Evolutionary conservation across 495 filamentous ascomycete species (phyloP), one percentile per base, ranked within the genome.

Genomic region (Lasiosphaeria miniovina): DNA sequence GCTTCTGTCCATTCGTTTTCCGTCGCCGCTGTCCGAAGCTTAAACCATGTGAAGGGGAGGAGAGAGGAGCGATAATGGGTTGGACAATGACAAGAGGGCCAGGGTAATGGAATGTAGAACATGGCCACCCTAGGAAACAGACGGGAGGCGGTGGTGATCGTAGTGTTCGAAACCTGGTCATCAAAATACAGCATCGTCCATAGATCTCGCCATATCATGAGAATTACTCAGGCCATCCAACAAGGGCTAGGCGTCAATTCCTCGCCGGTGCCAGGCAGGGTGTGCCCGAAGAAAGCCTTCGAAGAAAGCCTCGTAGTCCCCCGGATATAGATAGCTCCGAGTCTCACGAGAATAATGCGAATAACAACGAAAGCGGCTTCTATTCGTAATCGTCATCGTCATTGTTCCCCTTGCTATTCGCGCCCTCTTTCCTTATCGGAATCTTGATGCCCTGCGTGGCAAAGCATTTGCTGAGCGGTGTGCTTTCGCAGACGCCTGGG

Each of bases 371-470:
- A 43, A 3, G n/a, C 61, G 49, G 35, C 54, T 64, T 59, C 10
- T 55, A 55, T 8, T 68, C 65, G 14, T 75, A 75, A 32, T 84
- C 81, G 32, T 85, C 87, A 46, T 88, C 84, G n/a, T 85, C 86
- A 35, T 86, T 84, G 17, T 83, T 84, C 53, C 83, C 78, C 51
- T 86, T 83, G 53, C 79, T 83, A 60, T 88, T 85, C 14, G 84
- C 78, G 3, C 88, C 88, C 64, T 96, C 92, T 74, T 96, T 96
- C 8, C 92, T 79, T 48, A 96, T 96, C 0, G 92, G 92, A 15
- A 96, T 96, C 74, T 96, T 96, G 74, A 96, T 93, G n/a, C 94
- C 94, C 65, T 98, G 94, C 8, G 85, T 81, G 10, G 94, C 94
- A 74, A 98, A 98, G 65, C 85, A 88, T 71, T 95, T 96, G 80